Evolutionary conservation across 169 alveolate genomes (phyloP).

Genomic region (Cryptosporidium felis): DNA sequence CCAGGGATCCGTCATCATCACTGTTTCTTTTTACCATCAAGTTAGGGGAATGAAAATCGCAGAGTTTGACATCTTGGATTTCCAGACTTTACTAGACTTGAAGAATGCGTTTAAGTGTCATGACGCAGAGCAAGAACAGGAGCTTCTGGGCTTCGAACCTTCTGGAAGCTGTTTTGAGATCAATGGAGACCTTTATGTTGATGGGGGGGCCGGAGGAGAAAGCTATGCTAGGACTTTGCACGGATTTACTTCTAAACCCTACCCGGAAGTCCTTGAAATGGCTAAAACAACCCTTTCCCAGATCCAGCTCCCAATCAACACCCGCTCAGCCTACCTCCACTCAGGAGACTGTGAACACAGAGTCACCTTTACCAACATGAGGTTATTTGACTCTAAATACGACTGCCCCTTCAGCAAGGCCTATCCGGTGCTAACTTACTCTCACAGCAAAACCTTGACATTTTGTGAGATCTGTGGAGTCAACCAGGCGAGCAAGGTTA

Average conservation of each 20-base stretch:
- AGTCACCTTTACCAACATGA: constrained; percentile 77
- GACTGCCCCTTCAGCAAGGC: constrained; percentile 77
- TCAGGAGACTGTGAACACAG: constrained; percentile 88
- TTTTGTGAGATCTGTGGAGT: constrained; percentile 81
- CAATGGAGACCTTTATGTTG: constrained; percentile 83
- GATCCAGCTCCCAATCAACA: constrained; percentile 79
- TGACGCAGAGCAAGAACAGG: constrained; percentile 74
- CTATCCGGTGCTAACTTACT: constrained; percentile 82
- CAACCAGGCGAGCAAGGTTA: constrained; percentile 75
- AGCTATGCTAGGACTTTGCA: constrained; percentile 52
- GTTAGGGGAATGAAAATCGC: constrained; percentile 83
- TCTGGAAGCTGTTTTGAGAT: constrained; percentile 82
- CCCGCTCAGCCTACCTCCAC: constrained; percentile 80
- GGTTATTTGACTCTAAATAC: constrained; percentile 74
- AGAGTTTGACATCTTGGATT: constrained; percentile 81
- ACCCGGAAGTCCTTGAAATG: constrained; percentile 75
- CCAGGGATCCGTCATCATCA: constrained; percentile 15
- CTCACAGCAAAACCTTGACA: constrained; percentile 76
- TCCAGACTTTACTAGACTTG: constrained; percentile 80
- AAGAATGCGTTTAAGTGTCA: constrained; percentile 81
- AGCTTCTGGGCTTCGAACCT: constrained; percentile 69
- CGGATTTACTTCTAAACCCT: constrained; percentile 61
- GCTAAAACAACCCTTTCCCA: constrained; percentile 75
- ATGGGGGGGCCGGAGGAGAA: constrained; percentile 75
- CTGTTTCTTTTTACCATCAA: constrained; percentile 81